Percentiles rank a stretch among this genome's conserved stretches.
Conservation (phyloP, 257 asterid species). For the Scutellaria galericulata region DNA sequence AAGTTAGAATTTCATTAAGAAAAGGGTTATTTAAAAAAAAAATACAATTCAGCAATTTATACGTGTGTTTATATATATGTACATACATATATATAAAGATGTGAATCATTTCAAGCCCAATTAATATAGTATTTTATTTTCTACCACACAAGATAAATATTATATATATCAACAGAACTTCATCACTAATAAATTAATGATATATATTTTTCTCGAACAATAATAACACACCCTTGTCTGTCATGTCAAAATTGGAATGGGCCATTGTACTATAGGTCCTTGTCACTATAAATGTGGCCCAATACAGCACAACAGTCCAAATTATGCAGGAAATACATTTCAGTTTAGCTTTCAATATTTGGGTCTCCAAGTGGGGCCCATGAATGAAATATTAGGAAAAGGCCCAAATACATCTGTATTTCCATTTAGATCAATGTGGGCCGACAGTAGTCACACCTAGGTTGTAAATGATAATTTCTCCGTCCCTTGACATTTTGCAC, state of each 20-base stretch:
- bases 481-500: no score
- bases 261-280: constrained; percentile 1
- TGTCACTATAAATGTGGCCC: constrained; percentile 29
- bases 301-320: constrained; percentile 14
- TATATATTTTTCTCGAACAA: background rate
- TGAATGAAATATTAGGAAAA: background rate
- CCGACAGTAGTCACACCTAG: constrained; percentile 27
- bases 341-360: constrained; percentile 19
- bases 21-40: no score
- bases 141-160: no score
- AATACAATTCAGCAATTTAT: no score
- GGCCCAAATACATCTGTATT: constrained; percentile 19
- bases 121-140: no score
- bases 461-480: no score
- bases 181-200: background rate
- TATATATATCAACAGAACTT: background rate
- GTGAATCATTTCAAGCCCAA: no score
- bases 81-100: no score
- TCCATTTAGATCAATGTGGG: constrained; percentile 24
- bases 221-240: constrained; percentile 16
- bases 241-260: constrained; percentile 13
- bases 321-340: background rate
- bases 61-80: no score
- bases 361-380: constrained; percentile 18
- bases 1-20: no score